A percentile compares a stretch with the other conserved stretches of the same genome.
Conservation (phyloP, 768 basidiomycete species). For the Mrakia gelida region DNA sequence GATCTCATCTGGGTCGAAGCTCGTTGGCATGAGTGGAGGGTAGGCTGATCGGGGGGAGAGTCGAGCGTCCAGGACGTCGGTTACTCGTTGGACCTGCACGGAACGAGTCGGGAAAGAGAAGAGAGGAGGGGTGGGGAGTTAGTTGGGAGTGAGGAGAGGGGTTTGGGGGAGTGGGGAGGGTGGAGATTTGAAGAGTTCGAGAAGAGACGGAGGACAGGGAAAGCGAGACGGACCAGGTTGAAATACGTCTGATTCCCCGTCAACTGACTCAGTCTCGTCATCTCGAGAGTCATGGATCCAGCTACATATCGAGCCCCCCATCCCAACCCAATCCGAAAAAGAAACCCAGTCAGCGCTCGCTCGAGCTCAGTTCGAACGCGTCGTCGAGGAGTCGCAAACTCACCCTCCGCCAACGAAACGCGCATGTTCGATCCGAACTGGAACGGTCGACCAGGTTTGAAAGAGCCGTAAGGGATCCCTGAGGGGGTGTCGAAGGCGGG, state of each 20-base stretch:
- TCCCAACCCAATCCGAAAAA: too few relatives aligned
- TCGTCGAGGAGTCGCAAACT: too few relatives aligned
- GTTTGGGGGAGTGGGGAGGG: neutral
- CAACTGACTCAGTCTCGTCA: constrained; percentile 44
- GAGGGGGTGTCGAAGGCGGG: constrained; percentile 44
- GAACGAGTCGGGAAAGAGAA: neutral
- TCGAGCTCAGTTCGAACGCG: neutral
- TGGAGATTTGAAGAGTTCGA: too few relatives aligned
- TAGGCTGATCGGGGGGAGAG: constrained; percentile 37
- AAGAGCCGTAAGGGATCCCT: constrained; percentile 43
- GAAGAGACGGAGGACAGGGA: neutral
- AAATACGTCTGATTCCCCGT: constrained; percentile 47
- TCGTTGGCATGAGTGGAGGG: constrained; percentile 41
- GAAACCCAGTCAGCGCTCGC: too few relatives aligned
- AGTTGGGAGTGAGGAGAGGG: neutral
- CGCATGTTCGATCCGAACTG: neutral
- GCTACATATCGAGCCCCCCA: constrained; percentile 34
- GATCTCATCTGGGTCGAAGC: constrained; percentile 35
- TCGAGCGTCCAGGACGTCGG: constrained; percentile 43
- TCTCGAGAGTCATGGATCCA: constrained; percentile 47
- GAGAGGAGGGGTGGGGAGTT: neutral
- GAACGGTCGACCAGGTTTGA: constrained; percentile 41
- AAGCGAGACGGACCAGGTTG: constrained; percentile 37
- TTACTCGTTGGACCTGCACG: constrained; percentile 43
- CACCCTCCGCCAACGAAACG: constrained; percentile 34